These are phyloP conservation scores for Blastocystis sp. DNA, from an alignment of 352 stramenopile genomes.

Conservation along the genomic window DNA sequence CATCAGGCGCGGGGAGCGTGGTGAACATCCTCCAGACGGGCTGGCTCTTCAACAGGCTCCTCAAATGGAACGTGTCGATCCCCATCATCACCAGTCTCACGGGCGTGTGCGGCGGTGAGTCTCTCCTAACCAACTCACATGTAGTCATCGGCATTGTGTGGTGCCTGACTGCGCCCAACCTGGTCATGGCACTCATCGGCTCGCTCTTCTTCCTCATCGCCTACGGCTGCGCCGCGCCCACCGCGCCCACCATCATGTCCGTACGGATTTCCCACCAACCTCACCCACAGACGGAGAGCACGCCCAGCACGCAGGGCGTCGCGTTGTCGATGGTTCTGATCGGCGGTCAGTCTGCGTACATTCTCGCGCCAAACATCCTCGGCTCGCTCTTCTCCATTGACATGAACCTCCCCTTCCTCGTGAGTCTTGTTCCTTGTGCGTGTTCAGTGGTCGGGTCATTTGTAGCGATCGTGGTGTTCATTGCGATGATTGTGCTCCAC, in stretches of 20 bases:
- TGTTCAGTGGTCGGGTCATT: background rate
- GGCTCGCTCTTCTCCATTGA: slow-evolving; percentile 4
- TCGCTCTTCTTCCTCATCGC: slow-evolving; percentile 50
- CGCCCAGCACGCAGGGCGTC: slow-evolving; percentile 18
- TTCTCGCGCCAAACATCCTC: slow-evolving; percentile 18
- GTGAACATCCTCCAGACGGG: slow-evolving; percentile 57
- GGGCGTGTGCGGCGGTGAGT: slow-evolving; percentile 15
- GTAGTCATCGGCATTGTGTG: slow-evolving; percentile 47
- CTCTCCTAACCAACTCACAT: background rate
- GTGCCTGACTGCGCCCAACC: slow-evolving; percentile 30
- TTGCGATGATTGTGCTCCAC: slow-evolving; percentile 39
- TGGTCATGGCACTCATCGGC: background rate
- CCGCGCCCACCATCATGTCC: slow-evolving; percentile 51
- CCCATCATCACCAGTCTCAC: slow-evolving; percentile 33
- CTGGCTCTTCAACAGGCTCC: slow-evolving; percentile 56
- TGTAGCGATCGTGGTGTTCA: slow-evolving; percentile 12
- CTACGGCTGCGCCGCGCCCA: slow-evolving; percentile 50
- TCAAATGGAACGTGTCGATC: slow-evolving; percentile 34
- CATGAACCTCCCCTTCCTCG: slow-evolving; percentile 1
- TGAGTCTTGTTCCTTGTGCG: slow-evolving; percentile 40
- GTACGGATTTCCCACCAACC: background rate
- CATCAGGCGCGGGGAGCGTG: slow-evolving; percentile 3
- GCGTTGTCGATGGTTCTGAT: slow-evolving; percentile 25
- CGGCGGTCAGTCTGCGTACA: slow-evolving; percentile 55
- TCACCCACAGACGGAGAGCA: slow-evolving; percentile 25